Evolutionary conservation across 2,329 filamentous ascomycete species (phyloP).

Genomic region (Talaromyces sp.): DNA sequence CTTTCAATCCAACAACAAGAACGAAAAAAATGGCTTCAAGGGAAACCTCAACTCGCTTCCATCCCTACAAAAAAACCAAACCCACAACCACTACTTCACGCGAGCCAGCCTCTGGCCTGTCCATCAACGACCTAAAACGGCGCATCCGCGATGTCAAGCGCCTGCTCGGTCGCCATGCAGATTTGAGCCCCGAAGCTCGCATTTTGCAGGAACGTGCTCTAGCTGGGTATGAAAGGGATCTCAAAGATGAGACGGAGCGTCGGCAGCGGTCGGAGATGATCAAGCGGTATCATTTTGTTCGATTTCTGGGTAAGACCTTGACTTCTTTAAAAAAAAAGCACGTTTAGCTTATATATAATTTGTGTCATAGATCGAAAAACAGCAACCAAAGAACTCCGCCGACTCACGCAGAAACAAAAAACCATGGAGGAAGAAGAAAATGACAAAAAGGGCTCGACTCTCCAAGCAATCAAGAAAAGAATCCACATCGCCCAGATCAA

Average conservation of each 20-base stretch:
- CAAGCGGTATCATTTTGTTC: constrained; percentile 60
- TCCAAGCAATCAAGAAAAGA: constrained; percentile 26
- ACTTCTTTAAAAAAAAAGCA: neutral
- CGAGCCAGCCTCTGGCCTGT: constrained; percentile 15
- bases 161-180: constrained; percentile 41
- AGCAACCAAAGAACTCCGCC: constrained; percentile 36
- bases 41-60: constrained; percentile 8
- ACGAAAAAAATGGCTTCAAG: constrained; percentile 2
- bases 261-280: constrained; percentile 54
- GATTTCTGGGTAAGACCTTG: constrained; percentile 51
- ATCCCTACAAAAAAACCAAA: constrained; percentile 13
- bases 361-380: constrained; percentile 35
- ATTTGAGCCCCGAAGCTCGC: constrained; percentile 52
- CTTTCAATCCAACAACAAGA: neutral
- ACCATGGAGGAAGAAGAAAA: constrained; percentile 24
- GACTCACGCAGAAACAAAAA: constrained; percentile 29
- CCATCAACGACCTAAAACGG: constrained; percentile 50
- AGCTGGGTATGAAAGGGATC: constrained; percentile 52
- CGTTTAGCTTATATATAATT: constrained; percentile 8
- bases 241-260: constrained; percentile 46
- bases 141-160: constrained; percentile 54
- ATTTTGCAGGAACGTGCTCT: constrained; percentile 58
- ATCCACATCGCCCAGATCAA: constrained; percentile 53
- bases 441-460: constrained; percentile 14
- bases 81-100: constrained; percentile 8